Base-by-base conservation (phyloP, 495 filamentous ascomycete species). In the Xylaria scruposa region DNA sequence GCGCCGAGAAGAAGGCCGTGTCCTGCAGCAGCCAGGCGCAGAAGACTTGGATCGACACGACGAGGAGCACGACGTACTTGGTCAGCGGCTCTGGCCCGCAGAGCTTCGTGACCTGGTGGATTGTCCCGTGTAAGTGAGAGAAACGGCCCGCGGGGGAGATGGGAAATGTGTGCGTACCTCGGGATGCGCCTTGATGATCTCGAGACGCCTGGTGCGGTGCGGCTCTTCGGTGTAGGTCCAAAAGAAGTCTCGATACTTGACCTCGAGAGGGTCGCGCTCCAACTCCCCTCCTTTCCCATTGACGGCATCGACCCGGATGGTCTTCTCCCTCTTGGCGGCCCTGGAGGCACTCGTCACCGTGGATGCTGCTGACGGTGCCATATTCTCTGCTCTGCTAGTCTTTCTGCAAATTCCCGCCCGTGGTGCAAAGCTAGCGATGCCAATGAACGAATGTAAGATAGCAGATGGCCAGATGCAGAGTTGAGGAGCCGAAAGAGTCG, bases 161-260 rank as follows among this genome's bases (percentile, higher is more conserved):
- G 29, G n/a, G n/a, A 31, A 29, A 26, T 19, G 56, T 51, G 51
- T 49, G 51, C 29, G 33, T 86, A 97, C 96, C 88, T 98, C 94
- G 60, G 97, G 97, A 81, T 99, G 95, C 31, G 97, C 97, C 84
- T 97, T 98, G 84, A 99, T 98, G 75, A 99, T 99, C 69, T 94
- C 94, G 69, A 92, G 86, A 68, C 97, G 88, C 77, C 97, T 84
- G 51, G 96, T 95, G 71, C 94, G 89, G 82, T 99, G 97, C 54
- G 97, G 97, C 83, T 99, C 97, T 83, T 99, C 97, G 10, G 96
- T 97, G 76, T 98, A 98, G 36, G 97, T 97, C 97, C 97, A 97
- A 81, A 94, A 88, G 79, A 89, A 89, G 79, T 89, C 85, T 59
- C 80, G 80, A 75, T 84, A 81, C 60, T 79, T 81, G 26, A 78